Percentiles rank a stretch among this genome's conserved stretches.
Conservation (phyloP, 306 rosid species). For the Chamaecrista fasciculata region DNA sequence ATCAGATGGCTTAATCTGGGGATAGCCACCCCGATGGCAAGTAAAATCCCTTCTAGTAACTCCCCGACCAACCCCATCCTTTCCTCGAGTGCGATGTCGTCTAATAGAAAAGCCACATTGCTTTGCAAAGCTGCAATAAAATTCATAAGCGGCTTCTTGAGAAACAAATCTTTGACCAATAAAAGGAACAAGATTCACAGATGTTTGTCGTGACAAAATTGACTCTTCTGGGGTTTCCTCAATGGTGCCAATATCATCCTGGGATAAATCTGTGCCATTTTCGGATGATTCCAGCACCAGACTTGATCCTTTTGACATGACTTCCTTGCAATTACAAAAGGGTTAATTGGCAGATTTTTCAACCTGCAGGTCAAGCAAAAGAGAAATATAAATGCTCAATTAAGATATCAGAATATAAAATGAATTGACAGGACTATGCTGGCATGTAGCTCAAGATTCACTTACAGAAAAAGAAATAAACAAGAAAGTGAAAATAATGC, state of each 20-base stretch:
- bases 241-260: slow-evolving; percentile 64
- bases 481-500: neutral
- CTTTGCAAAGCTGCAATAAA: slow-evolving; percentile 79
- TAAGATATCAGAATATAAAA: slow-evolving; percentile 14
- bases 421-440: neutral
- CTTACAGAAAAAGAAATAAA: neutral
- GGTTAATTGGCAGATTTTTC: slow-evolving; percentile 20
- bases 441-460: slow-evolving; percentile 1
- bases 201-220: slow-evolving; percentile 74
- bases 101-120: slow-evolving; percentile 86
- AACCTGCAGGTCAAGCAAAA: slow-evolving; percentile 31
- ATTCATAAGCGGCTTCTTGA: slow-evolving; percentile 89
- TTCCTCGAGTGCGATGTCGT: slow-evolving; percentile 83
- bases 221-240: slow-evolving; percentile 66
- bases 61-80: slow-evolving; percentile 91
- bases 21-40: slow-evolving; percentile 85
- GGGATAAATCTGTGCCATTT: slow-evolving; percentile 75
- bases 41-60: slow-evolving; percentile 86
- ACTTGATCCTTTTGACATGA: slow-evolving; percentile 68
- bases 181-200: slow-evolving; percentile 77
- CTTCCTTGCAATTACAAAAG: slow-evolving; percentile 9
- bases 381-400: neutral
- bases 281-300: slow-evolving; percentile 66
- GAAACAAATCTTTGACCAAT: slow-evolving; percentile 79
- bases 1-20: slow-evolving; percentile 76